Evolutionary conservation across 2,329 filamentous ascomycete species (phyloP).

Genomic region (Pseudocercospora cruenta): DNA sequence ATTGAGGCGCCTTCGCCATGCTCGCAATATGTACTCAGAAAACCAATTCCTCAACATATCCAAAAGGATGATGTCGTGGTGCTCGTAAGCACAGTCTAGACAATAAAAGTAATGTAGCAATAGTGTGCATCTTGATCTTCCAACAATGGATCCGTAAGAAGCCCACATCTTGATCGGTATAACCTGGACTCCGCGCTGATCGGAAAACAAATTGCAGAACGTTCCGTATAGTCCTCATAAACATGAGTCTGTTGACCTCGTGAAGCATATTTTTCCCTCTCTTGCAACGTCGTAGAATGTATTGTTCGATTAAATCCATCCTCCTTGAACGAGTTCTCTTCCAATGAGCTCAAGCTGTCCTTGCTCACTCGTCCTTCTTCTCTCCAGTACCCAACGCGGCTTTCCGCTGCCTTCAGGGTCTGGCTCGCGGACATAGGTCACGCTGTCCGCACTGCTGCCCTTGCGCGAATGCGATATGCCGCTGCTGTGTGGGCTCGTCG

Average conservation of each 20-base stretch:
- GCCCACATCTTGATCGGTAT: background rate
- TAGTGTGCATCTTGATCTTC: background rate
- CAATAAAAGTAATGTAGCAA: slow-evolving; percentile 3
- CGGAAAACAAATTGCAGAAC: background rate
- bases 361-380: slow-evolving; percentile 66
- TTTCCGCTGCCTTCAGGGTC: slow-evolving; percentile 63
- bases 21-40: background rate
- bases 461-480: slow-evolving; percentile 37
- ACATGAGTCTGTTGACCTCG: background rate
- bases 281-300: background rate
- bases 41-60: background rate
- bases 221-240: background rate
- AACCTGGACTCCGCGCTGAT: slow-evolving; percentile 3
- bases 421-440: slow-evolving; percentile 67
- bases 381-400: slow-evolving; percentile 69
- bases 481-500: slow-evolving; percentile 10
- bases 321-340: slow-evolving; percentile 65
- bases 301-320: slow-evolving; percentile 41
- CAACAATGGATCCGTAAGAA: no score
- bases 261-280: background rate
- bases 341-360: slow-evolving; percentile 69
- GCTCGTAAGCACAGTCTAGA: background rate
- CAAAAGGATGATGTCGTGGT: background rate
- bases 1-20: background rate
- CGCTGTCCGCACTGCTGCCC: slow-evolving; percentile 65